Conservation (phyloP, 495 filamentous ascomycete genomes). For the Neurospora tetrasperma region DNA sequence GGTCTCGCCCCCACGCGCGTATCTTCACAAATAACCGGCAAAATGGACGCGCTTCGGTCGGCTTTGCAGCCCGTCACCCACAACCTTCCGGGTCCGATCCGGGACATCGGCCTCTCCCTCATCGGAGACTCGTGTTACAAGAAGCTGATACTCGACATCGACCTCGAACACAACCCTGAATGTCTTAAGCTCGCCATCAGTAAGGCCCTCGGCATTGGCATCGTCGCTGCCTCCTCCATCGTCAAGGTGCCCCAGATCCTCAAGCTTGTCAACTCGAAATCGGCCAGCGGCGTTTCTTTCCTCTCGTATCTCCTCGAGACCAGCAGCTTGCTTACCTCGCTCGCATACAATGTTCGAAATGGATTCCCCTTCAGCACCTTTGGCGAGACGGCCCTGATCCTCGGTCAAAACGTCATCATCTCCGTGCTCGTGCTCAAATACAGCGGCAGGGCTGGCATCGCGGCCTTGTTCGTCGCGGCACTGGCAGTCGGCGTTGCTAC, state of each 20-base stretch:
- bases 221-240: constrained; percentile 75
- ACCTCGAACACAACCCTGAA: constrained; percentile 50
- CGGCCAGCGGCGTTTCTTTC: constrained; percentile 75
- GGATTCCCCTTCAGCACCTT: constrained; percentile 93
- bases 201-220: constrained; percentile 85
- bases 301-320: constrained; percentile 88
- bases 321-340: constrained; percentile 66
- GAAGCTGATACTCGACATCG: constrained; percentile 67
- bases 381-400: constrained; percentile 85
- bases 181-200: constrained; percentile 84
- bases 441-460: constrained; percentile 46
- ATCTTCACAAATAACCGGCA: constrained; percentile 1
- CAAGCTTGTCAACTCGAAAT: constrained; percentile 72
- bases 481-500: constrained; percentile 57
- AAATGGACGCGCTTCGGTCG: constrained; percentile 48
- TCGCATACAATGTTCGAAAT: constrained; percentile 83
- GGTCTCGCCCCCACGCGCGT: not conserved
- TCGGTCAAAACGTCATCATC: constrained; percentile 85
- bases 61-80: constrained; percentile 69
- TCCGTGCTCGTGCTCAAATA: constrained; percentile 74
- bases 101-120: constrained; percentile 63
- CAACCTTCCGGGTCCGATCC: constrained; percentile 67
- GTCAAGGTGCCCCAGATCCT: constrained; percentile 95
- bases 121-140: constrained; percentile 79
- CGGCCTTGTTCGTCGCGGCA: constrained; percentile 65